These are phyloP conservation scores for Phytophthora hybrid DNA, from an alignment of 352 stramenopile genomes.

Conservation along the genomic window DNA sequence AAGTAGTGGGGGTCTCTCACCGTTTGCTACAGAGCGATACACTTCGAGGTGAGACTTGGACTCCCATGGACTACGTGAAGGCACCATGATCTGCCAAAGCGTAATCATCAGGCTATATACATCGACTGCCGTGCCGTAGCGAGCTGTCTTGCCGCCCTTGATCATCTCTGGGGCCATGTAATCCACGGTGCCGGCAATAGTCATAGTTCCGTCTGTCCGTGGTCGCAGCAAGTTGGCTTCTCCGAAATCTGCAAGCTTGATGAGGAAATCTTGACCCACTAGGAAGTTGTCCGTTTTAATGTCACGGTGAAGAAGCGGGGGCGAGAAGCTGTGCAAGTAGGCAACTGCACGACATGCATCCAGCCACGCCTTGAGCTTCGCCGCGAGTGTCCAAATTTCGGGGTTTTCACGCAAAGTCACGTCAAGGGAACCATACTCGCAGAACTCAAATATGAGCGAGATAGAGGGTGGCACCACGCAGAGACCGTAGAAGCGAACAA, in stretches of 20 bases:
- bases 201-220: slow-evolving; percentile 84
- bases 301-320: slow-evolving; percentile 80
- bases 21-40: slow-evolving; percentile 76
- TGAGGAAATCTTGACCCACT: slow-evolving; percentile 75
- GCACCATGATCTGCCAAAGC: slow-evolving; percentile 89
- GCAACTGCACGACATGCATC: slow-evolving; percentile 83
- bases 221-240: slow-evolving; percentile 85
- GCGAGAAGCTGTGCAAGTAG: slow-evolving; percentile 87
- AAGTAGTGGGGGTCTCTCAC: slow-evolving; percentile 74
- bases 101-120: slow-evolving; percentile 91
- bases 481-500: slow-evolving; percentile 84
- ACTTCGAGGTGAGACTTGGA: slow-evolving; percentile 81
- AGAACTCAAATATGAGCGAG: slow-evolving; percentile 90
- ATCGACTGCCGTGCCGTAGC: slow-evolving; percentile 81
- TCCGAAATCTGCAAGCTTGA: slow-evolving; percentile 89
- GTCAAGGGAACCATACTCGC: slow-evolving; percentile 83
- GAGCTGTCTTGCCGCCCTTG: slow-evolving; percentile 79
- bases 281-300: slow-evolving; percentile 92
- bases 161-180: slow-evolving; percentile 91
- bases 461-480: slow-evolving; percentile 88
- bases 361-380: slow-evolving; percentile 87
- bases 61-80: slow-evolving; percentile 77
- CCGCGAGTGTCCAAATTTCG: slow-evolving; percentile 68
- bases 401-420: slow-evolving; percentile 56
- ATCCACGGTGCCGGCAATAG: slow-evolving; percentile 85